Evolutionary conservation across 495 filamentous ascomycete genomes (phyloP).

Genomic region (Lasiosphaeria ovina): DNA sequence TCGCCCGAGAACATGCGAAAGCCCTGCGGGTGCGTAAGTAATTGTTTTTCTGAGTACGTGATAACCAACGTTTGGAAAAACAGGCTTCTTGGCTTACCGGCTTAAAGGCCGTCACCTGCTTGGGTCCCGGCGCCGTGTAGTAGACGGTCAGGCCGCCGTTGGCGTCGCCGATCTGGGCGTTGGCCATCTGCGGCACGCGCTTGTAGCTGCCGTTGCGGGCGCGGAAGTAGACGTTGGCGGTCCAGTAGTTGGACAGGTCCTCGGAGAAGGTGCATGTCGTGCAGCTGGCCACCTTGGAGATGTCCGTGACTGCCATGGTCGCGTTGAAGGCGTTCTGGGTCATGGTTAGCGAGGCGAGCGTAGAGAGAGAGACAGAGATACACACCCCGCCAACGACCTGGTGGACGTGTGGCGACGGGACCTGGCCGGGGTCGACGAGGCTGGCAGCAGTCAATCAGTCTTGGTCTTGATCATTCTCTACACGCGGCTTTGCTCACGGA

Average conservation of each 20-base stretch:
- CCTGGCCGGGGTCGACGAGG: conserved; percentile 14
- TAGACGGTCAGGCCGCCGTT: conserved; percentile 33
- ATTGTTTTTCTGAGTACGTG: too few relatives aligned
- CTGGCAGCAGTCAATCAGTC: neutral
- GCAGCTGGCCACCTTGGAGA: conserved; percentile 36
- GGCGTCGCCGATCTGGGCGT: conserved; percentile 21
- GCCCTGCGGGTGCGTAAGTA: conserved; percentile 30
- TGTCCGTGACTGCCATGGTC: conserved; percentile 40
- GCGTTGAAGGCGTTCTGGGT: conserved; percentile 42
- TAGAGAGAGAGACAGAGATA: neutral
- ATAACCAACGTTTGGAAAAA: neutral
- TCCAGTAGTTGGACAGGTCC: conserved; percentile 54
- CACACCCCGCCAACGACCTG: conserved; percentile 45
- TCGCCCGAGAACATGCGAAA: conserved; percentile 54
- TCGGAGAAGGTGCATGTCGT: conserved; percentile 45
- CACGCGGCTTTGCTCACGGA: neutral
- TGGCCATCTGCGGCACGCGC: conserved; percentile 39
- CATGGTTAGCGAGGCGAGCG: neutral
- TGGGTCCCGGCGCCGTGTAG: conserved; percentile 32
- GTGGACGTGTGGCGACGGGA: conserved; percentile 10
- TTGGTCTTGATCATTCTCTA: neutral
- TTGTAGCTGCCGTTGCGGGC: conserved; percentile 51
- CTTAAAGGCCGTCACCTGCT: conserved; percentile 50
- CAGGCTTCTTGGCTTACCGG: conserved; percentile 29
- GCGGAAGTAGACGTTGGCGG: conserved; percentile 52